phyloP scores from a whole-genome alignment of 805 yeast species.

The Schwanniomyces pseudopolymorphus region DNA sequence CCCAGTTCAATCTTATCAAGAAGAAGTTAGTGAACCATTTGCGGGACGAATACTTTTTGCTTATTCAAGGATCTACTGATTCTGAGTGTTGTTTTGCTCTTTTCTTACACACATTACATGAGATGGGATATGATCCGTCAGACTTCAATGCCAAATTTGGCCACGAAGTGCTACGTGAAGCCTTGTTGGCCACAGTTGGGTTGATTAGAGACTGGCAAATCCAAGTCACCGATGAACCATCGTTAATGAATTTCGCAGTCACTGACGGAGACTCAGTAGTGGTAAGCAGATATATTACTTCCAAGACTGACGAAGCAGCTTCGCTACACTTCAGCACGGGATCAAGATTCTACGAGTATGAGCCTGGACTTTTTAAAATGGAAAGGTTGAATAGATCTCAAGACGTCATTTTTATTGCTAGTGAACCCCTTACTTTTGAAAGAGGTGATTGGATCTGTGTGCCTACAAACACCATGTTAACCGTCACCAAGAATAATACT shows the following conservation, averaged over 20 bases:
- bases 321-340: slow-evolving; percentile 94
- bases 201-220: slow-evolving; percentile 78
- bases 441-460: slow-evolving; percentile 97
- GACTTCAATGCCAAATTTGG: slow-evolving; percentile 37
- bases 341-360: slow-evolving; percentile 82
- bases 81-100: slow-evolving; percentile 94
- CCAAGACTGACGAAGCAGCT: slow-evolving; percentile 92
- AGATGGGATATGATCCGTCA: slow-evolving; percentile 73
- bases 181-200: slow-evolving; percentile 71
- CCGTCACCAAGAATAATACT: slow-evolving; percentile 75
- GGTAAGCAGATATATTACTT: slow-evolving; percentile 84
- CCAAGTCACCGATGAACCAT: slow-evolving; percentile 62
- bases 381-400: slow-evolving; percentile 91
- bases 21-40: slow-evolving; percentile 68
- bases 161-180: slow-evolving; percentile 60
- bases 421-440: slow-evolving; percentile 95
- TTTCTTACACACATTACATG: slow-evolving; percentile 71
- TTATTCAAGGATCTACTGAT: slow-evolving; percentile 92
- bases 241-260: slow-evolving; percentile 87
- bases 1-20: slow-evolving; percentile 72
- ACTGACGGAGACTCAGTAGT: slow-evolving; percentile 90
- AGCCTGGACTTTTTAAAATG: slow-evolving; percentile 91
- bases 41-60: slow-evolving; percentile 74
- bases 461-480: slow-evolving; percentile 85
- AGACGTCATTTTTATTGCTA: slow-evolving; percentile 93